Conservation (phyloP, 2,329 filamentous ascomycete species). For the Beauveria caledonica region DNA sequence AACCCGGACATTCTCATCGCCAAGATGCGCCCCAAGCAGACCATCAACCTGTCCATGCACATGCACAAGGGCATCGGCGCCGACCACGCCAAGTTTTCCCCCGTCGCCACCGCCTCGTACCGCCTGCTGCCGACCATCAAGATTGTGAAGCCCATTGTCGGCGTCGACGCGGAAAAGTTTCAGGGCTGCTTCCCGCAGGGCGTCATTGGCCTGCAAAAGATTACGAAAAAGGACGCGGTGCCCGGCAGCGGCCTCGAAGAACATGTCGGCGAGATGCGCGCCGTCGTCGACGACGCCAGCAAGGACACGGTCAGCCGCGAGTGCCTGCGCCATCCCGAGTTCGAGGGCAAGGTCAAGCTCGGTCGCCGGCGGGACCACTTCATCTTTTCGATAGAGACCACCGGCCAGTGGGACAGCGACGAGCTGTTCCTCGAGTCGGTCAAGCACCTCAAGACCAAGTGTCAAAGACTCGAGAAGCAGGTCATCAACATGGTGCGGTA, state of each 20-base stretch:
- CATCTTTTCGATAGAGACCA: conserved; percentile 92
- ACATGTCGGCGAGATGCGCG: conserved; percentile 73
- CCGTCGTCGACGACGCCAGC: conserved; percentile 81
- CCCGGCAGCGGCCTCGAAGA: conserved; percentile 60
- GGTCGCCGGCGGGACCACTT: conserved; percentile 90
- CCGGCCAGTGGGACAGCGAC: conserved; percentile 90
- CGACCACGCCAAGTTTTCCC: conserved; percentile 96
- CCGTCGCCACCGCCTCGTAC: conserved; percentile 91
- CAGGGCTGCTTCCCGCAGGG: conserved; percentile 80
- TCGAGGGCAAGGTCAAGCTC: conserved; percentile 90
- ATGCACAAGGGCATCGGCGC: conserved; percentile 90
- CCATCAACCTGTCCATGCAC: conserved; percentile 79
- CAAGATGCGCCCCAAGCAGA: conserved; percentile 86
- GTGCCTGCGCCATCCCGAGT: conserved; percentile 83
- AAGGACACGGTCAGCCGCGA: conserved; percentile 93
- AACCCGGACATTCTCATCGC: conserved; percentile 92
- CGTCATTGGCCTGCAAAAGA: conserved; percentile 71
- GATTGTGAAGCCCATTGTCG: conserved; percentile 76
- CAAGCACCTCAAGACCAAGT: conserved; percentile 79
- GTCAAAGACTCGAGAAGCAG: conserved; percentile 62
- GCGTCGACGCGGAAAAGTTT: conserved; percentile 82
- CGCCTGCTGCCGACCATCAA: conserved; percentile 80
- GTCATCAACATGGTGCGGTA: conserved; percentile 56
- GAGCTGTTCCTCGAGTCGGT: conserved; percentile 87
- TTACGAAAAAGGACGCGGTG: conserved; percentile 59